Base-by-base conservation (phyloP, 768 basidiomycete species). In the Phlebiopsis flavidoalba region DNA sequence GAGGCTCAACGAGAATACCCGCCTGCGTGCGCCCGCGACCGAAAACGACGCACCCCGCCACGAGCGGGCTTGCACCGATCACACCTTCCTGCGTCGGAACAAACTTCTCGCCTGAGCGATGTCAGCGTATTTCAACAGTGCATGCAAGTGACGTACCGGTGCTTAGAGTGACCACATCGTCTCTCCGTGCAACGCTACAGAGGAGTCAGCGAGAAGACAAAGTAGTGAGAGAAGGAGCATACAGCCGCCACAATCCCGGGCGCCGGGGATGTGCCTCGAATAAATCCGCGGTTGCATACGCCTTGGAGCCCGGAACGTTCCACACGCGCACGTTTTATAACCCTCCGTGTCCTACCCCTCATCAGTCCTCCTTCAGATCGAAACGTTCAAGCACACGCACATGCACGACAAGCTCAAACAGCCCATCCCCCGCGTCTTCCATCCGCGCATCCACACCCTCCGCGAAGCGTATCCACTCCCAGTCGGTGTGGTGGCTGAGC, bases 101-200 rank as follows among this genome's bases (percentile, higher is more conserved):
- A 36, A 60, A 56, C 56, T 64, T 64, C 53, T 60, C 60, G 14
- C 50, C 61, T 58, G 33, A 21, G 19, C 11, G 31, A 14, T 17
- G 37, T 49, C 2, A 24, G 35, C 24, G 22, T 45, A 1, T 31
- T 19, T 8, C 4, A 2, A 15, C 22, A 2, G 21, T 3, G 3
- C 35, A 15, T 57, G 14, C 15, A 46, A 10, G 26, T 12, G 21
- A 14, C 60, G 17, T 19, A 62, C 64, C 63, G 10, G 60, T 57
- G n/a, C 60, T 51, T 12, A 63, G 51, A 63, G 77, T 72, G 54
- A 80, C 76, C 57, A 78, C 78, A 56, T 81, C 79, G 59, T 81
- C 79, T n/a, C 57, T 63, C 14, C 77, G 66, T 8, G 76, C 78
- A 53, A 63, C 60, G 37, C 71, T 63, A 67, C 2, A 37, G 7